phyloP scores from a whole-genome alignment of 1,139 yeast species.

The Magnusiomyces suaveolens region DNA sequence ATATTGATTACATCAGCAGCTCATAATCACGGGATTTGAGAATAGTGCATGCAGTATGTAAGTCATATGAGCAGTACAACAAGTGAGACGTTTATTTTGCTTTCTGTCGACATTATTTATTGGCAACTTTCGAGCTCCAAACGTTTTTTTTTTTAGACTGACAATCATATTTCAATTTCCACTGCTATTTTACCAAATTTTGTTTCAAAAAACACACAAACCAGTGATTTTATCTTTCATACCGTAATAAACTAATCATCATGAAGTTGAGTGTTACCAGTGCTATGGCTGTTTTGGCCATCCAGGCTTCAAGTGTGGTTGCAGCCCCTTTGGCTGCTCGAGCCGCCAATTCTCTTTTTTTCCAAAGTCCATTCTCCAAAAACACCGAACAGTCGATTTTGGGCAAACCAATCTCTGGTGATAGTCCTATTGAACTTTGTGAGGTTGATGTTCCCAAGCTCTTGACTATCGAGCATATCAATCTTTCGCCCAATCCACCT shows the following conservation, averaged over 20 bases:
- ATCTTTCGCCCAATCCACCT: conserved; percentile 80
- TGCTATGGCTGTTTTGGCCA: background rate
- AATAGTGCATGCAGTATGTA: background rate
- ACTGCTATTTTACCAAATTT: no score
- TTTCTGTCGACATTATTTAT: no score
- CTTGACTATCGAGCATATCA: conserved; percentile 50
- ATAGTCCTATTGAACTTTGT: conserved; percentile 72
- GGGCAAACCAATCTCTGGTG: conserved; percentile 57
- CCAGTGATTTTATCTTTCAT: no score
- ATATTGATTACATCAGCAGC: no score
- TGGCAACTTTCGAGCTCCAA: no score
- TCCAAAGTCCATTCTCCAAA: conserved; percentile 14
- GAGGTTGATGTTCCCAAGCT: conserved; percentile 56
- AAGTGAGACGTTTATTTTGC: no score
- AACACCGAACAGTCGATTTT: conserved; percentile 10
- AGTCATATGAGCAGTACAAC: background rate
- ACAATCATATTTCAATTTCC: no score
- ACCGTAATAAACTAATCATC: no score
- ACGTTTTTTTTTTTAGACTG: no score
- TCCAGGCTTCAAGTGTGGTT: background rate
- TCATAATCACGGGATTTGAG: no score
- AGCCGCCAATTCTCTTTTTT: background rate
- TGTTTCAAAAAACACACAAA: no score
- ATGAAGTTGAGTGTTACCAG: background rate
- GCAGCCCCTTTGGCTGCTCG: conserved; percentile 1